Conservation (phyloP, 331 rosid genomes). For the Rhamnella rubrinervis region DNA sequence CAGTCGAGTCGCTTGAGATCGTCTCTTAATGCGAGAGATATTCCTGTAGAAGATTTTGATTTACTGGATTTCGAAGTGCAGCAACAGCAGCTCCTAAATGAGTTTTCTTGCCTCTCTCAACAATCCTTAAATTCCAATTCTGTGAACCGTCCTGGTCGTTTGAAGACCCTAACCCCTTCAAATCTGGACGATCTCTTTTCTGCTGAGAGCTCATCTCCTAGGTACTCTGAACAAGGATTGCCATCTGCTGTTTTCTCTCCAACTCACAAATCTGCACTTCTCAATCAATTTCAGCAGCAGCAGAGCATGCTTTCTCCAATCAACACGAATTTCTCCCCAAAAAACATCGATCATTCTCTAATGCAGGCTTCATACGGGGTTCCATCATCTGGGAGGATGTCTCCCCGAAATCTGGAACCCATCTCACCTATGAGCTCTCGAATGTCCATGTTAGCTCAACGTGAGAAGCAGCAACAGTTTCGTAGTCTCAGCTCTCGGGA, state of each 20-base stretch:
- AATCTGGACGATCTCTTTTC: slow-evolving; percentile 90
- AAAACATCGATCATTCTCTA: slow-evolving; percentile 58
- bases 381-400: slow-evolving; percentile 83
- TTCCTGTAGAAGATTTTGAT: slow-evolving; percentile 63
- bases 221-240: slow-evolving; percentile 71
- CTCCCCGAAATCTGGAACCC: slow-evolving; percentile 80
- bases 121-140: slow-evolving; percentile 58
- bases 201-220: slow-evolving; percentile 83
- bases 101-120: slow-evolving; percentile 65
- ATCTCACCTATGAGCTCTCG: slow-evolving; percentile 81
- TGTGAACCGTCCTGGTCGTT: slow-evolving; percentile 70
- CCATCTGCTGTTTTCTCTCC: slow-evolving; percentile 77
- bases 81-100: slow-evolving; percentile 76
- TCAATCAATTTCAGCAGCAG: slow-evolving; percentile 91
- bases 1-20: slow-evolving; percentile 92
- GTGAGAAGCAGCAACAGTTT: slow-evolving; percentile 83
- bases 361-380: slow-evolving; percentile 74
- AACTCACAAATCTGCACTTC: slow-evolving; percentile 78
- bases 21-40: slow-evolving; percentile 81
- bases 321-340: slow-evolving; percentile 73
- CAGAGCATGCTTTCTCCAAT: slow-evolving; percentile 79
- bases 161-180: slow-evolving; percentile 69
- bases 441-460: slow-evolving; percentile 73
- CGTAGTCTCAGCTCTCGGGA: slow-evolving; percentile 93
- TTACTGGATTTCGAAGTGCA: slow-evolving; percentile 75